Evolutionary conservation across 805 yeast species (phyloP).

Genomic region (Saccharomycopsis olivae): DNA sequence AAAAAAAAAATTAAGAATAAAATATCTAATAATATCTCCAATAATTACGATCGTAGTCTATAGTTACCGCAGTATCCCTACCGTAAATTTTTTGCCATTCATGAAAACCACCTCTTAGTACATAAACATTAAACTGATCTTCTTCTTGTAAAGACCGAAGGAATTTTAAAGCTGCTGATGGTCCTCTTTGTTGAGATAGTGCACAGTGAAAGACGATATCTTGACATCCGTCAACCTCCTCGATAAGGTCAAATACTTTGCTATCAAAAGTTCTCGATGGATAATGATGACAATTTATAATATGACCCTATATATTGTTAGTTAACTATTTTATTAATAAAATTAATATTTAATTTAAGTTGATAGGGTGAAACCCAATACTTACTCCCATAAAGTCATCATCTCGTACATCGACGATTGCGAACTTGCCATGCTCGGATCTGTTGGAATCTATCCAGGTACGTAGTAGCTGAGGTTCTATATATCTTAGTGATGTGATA

Average conservation of each 20-base stretch:
- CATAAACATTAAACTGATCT: conserved; percentile 40
- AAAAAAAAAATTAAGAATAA: too few species aligned
- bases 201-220: conserved; percentile 86
- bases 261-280: conserved; percentile 13
- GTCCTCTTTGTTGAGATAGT: conserved; percentile 85
- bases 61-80: conserved; percentile 52
- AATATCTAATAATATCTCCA: conserved; percentile 27
- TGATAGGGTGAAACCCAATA: too few species aligned
- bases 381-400: conserved; percentile 17
- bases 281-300: conserved; percentile 11
- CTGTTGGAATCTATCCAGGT: conserved; percentile 15
- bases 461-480: conserved; percentile 15
- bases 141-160: conserved; percentile 23
- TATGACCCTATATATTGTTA: conserved; percentile 16
- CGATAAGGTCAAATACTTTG: conserved; percentile 37
- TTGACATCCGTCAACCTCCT: conserved; percentile 61
- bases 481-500: conserved; percentile 5
- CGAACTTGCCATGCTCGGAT: conserved; percentile 15
- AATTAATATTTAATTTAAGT: not conserved
- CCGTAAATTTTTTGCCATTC: conserved; percentile 78
- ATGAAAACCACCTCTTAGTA: conserved; percentile 76
- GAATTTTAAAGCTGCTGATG: conserved; percentile 65
- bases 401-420: conserved; percentile 18
- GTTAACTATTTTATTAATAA: not conserved
- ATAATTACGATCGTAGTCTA: conserved; percentile 37